Percentiles rank a stretch among this genome's conserved stretches.
Conservation (phyloP, 2,329 filamentous ascomycete species). For the Xylaria multiplex region DNA sequence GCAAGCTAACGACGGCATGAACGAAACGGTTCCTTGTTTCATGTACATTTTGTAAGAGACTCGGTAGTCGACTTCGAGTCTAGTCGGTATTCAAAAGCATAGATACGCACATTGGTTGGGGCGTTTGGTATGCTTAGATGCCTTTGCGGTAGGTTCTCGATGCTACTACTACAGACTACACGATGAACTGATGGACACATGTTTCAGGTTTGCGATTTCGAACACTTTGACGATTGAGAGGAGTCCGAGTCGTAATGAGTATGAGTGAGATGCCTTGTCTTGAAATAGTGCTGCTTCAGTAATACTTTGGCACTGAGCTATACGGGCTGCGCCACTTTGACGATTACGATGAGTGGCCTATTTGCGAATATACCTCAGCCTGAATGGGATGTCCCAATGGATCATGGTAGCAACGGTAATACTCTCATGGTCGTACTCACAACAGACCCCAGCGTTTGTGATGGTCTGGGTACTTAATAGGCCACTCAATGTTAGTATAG, state of each 20-base stretch:
- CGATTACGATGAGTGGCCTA: constrained; percentile 15
- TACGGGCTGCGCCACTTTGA: constrained; percentile 16
- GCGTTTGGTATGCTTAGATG: constrained; percentile 40
- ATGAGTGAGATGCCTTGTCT: constrained; percentile 40
- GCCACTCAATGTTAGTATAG: constrained; percentile 29
- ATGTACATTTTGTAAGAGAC: constrained; percentile 33
- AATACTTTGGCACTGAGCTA: constrained; percentile 23
- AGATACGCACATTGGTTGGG: constrained; percentile 35
- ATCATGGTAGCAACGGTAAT: constrained; percentile 34
- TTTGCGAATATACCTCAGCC: constrained; percentile 25
- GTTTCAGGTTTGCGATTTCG: constrained; percentile 42
- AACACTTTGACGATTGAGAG: constrained; percentile 41
- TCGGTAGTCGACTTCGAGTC: constrained; percentile 35
- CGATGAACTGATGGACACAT: constrained; percentile 5
- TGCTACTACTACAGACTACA: not conserved
- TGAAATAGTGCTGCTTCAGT: constrained; percentile 28
- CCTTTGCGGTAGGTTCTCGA: constrained; percentile 37
- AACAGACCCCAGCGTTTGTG: constrained; percentile 32
- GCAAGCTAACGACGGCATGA: constrained; percentile 32
- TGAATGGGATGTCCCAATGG: constrained; percentile 29
- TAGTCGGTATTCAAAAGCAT: constrained; percentile 39
- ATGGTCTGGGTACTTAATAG: constrained; percentile 28
- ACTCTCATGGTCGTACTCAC: constrained; percentile 38
- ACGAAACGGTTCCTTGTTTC: constrained; percentile 32
- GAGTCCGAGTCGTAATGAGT: constrained; percentile 39